Evolutionary conservation across 2,329 filamentous ascomycete species (phyloP), one percentile per base, ranked within the genome.

Genomic region (Alternaria conjuncta): DNA sequence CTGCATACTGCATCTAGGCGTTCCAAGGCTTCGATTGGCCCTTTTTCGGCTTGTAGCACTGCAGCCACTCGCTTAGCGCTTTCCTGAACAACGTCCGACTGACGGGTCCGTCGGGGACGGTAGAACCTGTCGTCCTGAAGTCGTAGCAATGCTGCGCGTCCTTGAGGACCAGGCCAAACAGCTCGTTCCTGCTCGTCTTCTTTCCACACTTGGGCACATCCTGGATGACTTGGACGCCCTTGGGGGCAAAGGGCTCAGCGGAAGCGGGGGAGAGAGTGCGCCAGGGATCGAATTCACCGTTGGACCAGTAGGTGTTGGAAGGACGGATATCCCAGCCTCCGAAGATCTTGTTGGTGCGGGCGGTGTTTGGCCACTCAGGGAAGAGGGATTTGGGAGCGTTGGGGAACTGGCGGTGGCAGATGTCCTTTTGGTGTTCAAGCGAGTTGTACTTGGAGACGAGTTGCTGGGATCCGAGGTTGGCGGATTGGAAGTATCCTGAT

Each of bases 261-360:
- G 81, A 82, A 0, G 86, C 75, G 1, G 82, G 78, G 0, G 81
- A 83, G 3, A 86, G 73, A 0, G 83, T 81, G 20, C 83, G 77
- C 85, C 85, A 87, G 4, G 85, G 84, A 60, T 87, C 85, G 65
- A 82, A 85, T 58, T 86, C 80, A 5, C 84, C 84, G 23, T 79
- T 82, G 51, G 78, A 82, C 78, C 83, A 86, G 76, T 83, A 86
- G 1, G 81, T 79, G 62, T 86, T 86, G 10, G 83, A 84, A 11
- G 85, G 85, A 2, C 84, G 82, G 57, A 86, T 83, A 44, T 72
- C 69, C 85, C 85, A 87, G 56, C 85, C 85, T 23, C 85, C 84
- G 36, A 82, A 84, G 57, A 80, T 58, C 6, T 63, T 58, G 69
- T 87, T 87, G 8, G 80, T 79, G 12, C 68, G 69, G 4, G 79